Conservation (phyloP, 306 rosid genomes). For the Castanea sativa region DNA sequence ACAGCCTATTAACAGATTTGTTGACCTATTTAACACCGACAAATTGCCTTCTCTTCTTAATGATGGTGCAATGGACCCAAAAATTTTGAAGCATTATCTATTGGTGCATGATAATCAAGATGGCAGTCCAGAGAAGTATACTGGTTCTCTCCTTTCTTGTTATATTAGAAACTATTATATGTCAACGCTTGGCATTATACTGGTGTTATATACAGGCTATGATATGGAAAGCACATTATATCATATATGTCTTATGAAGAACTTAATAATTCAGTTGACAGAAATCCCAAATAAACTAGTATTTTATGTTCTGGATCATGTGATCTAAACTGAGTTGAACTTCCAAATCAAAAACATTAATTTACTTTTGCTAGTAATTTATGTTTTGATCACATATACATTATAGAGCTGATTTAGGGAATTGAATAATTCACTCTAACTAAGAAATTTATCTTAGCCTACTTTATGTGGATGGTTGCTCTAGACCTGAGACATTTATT, state of each 20-base stretch:
- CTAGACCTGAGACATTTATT: not conserved
- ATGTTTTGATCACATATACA: not conserved
- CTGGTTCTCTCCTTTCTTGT: conserved; percentile 15
- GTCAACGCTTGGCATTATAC: not conserved
- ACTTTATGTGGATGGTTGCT: not conserved
- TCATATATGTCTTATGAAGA: not conserved
- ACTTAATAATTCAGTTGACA: not conserved
- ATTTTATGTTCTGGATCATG: not conserved
- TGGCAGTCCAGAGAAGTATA: conserved; percentile 71
- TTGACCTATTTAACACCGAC: conserved; percentile 68
- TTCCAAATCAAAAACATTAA: not conserved
- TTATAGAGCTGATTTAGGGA: not conserved
- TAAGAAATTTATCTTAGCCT: not conserved
- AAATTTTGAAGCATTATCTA: conserved; percentile 83
- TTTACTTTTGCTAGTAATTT: not conserved
- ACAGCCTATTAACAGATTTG: conserved; percentile 74
- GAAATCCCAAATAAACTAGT: not conserved
- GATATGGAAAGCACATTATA: not conserved
- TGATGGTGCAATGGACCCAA: conserved; percentile 92
- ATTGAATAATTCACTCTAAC: not conserved
- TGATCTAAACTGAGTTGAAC: not conserved
- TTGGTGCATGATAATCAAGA: conserved; percentile 94
- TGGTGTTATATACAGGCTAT: not conserved
- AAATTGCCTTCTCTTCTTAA: conserved; percentile 85
- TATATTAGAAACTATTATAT: conserved; percentile 9